A percentile compares a stretch with the other conserved stretches of the same genome.
Conservation (phyloP, 331 rosid species). For the Spiraea crenata region DNA sequence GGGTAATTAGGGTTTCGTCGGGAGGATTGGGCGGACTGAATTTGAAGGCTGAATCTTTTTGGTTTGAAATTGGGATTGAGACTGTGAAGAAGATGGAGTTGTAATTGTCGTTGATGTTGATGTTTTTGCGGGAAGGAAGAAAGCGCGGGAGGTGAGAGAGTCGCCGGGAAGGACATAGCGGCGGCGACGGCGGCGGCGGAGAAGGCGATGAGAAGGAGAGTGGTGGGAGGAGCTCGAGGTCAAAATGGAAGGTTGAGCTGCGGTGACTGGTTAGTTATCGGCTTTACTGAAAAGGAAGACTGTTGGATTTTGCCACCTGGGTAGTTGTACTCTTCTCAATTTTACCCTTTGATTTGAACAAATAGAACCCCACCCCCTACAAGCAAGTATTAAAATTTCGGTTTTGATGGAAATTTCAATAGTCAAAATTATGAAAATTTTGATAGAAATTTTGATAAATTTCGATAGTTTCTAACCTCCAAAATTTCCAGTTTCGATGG, state of each 20-base stretch:
- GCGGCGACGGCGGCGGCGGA: background rate
- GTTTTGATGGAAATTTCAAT: too few relatives aligned
- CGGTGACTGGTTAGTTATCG: background rate
- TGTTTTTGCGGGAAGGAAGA: conserved; percentile 15
- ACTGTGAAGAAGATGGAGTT: background rate
- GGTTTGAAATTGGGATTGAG: conserved; percentile 22
- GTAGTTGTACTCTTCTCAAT: background rate
- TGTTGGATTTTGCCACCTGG: background rate
- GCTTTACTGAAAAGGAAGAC: background rate
- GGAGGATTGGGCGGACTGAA: conserved; percentile 35
- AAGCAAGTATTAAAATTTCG: too few relatives aligned
- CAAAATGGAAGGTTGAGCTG: background rate
- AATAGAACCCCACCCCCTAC: too few relatives aligned
- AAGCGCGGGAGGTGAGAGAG: conserved; percentile 14
- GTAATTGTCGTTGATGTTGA: background rate
- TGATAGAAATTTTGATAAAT: too few relatives aligned
- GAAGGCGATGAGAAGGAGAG: background rate
- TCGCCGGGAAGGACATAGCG: conserved; percentile 39
- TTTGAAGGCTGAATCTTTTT: conserved; percentile 8
- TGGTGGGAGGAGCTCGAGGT: background rate
- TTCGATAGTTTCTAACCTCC: too few relatives aligned
- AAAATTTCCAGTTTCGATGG: too few relatives aligned
- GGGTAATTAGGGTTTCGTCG: conserved; percentile 37
- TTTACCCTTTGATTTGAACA: background rate
- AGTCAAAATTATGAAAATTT: too few relatives aligned